A percentile compares a stretch with the other conserved stretches of the same genome.
phyloP scores from a whole-genome alignment of 2,329 filamentous ascomycete genomes.

The Xylariaceae sp. region DNA sequence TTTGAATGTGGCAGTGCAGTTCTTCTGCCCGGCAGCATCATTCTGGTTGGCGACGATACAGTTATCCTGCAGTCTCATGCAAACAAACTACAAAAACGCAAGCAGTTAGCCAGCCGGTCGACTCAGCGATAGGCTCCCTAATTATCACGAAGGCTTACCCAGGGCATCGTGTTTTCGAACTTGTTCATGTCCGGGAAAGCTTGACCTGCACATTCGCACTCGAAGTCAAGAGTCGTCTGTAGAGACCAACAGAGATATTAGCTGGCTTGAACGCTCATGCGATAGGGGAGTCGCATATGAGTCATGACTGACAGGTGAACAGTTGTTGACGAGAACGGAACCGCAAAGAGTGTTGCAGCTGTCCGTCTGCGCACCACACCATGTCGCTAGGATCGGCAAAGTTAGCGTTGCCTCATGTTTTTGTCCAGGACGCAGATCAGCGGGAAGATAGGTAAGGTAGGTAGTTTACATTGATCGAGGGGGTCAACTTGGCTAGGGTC shows the following conservation, averaged over 20 bases:
- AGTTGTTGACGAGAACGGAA: conserved; percentile 38
- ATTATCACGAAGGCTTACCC: conserved; percentile 22
- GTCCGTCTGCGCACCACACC: conserved; percentile 48
- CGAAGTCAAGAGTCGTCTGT: conserved; percentile 37
- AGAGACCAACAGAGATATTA: conserved; percentile 2
- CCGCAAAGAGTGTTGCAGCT: conserved; percentile 47
- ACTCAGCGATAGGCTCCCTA: neutral
- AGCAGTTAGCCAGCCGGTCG: conserved; percentile 13
- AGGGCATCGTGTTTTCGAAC: conserved; percentile 46
- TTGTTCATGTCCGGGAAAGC: conserved; percentile 47
- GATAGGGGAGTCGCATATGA: neutral
- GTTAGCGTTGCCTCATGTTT: conserved; percentile 18
- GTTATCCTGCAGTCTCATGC: conserved; percentile 42
- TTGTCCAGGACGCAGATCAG: neutral
- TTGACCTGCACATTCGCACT: conserved; percentile 46
- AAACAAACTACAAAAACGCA: conserved; percentile 41
- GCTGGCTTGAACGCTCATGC: neutral
- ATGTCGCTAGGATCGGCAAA: conserved; percentile 33
- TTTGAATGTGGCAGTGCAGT: conserved; percentile 44
- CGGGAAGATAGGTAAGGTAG: neutral
- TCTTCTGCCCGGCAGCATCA: conserved; percentile 39
- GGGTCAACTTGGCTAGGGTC: conserved; percentile 31
- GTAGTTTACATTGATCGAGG: conserved; percentile 37
- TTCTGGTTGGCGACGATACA: conserved; percentile 42
- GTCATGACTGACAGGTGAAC: conserved; percentile 41